These are phyloP conservation scores for Colletotrichum camelliae DNA, from an alignment of 2,329 filamentous ascomycete genomes.

Conservation along the genomic window DNA sequence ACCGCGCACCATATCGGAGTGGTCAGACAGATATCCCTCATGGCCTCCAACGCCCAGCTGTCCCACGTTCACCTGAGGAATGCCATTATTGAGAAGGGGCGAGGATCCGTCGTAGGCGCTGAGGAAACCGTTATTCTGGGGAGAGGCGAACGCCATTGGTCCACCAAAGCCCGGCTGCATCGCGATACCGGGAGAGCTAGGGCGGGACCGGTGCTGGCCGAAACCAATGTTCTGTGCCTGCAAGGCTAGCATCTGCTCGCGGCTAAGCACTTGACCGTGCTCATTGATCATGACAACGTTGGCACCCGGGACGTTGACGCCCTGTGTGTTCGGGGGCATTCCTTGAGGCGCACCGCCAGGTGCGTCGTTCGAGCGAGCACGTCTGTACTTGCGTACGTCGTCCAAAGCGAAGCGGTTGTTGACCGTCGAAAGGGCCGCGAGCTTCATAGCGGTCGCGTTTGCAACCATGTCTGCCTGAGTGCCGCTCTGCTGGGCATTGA, in stretches of 20 bases:
- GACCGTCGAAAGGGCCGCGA: constrained; percentile 94
- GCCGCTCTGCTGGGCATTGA: constrained; percentile 62
- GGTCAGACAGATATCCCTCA: constrained; percentile 92
- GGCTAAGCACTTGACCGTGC: constrained; percentile 83
- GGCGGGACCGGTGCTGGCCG: constrained; percentile 78
- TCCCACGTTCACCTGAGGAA: constrained; percentile 74
- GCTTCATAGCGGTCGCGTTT: constrained; percentile 98
- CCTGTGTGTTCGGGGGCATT: constrained; percentile 44
- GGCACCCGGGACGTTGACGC: constrained; percentile 67
- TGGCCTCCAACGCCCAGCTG: constrained; percentile 73
- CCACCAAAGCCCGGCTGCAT: constrained; percentile 69
- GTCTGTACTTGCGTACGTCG: constrained; percentile 95
- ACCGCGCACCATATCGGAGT: constrained; percentile 88
- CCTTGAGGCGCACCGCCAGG: constrained; percentile 46
- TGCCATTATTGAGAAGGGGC: constrained; percentile 71
- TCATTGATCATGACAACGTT: constrained; percentile 96
- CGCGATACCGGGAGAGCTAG: constrained; percentile 85
- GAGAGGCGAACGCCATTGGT: constrained; percentile 79
- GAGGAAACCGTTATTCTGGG: constrained; percentile 93
- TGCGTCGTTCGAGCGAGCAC: constrained; percentile 86
- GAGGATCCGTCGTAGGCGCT: constrained; percentile 82
- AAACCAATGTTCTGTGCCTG: constrained; percentile 70
- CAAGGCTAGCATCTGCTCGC: constrained; percentile 83
- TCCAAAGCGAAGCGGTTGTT: constrained; percentile 98
- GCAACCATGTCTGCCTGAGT: constrained; percentile 97